Percentiles rank a stretch among this genome's conserved stretches.
Conservation (phyloP, 1,284 basidiomycete genomes). For the Ganoderma meredithae region DNA sequence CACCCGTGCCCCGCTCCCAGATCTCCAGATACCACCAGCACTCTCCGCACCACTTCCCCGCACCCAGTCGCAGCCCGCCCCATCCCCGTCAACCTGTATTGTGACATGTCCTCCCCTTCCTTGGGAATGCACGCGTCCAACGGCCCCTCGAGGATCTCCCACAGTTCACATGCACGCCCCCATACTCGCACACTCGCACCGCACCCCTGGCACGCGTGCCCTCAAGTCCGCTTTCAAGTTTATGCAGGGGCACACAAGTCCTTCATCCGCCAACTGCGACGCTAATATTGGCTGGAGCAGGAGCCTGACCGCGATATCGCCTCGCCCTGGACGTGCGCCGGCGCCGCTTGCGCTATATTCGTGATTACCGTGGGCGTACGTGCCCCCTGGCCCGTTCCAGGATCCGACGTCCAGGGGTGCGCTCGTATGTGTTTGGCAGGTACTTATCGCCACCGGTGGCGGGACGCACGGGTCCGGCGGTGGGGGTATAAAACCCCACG, state of each 20-base stretch:
- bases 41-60: too few species aligned
- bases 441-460: not conserved
- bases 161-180: slow-evolving; percentile 9
- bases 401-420: not conserved
- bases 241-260: not conserved
- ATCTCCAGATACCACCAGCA: not conserved
- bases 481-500: slow-evolving; percentile 5
- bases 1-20: not conserved
- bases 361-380: slow-evolving; percentile 7
- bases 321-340: not conserved
- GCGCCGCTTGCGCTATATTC: not conserved
- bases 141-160: not conserved
- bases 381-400: not conserved
- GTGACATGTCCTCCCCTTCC: not conserved
- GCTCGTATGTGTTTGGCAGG: too few species aligned
- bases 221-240: not conserved
- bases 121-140: slow-evolving; percentile 1
- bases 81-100: not conserved
- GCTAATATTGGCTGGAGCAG: not conserved
- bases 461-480: not conserved
- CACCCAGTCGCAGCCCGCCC: too few species aligned
- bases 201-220: not conserved
- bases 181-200: not conserved
- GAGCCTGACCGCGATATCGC: not conserved
- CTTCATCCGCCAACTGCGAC: not conserved